These are phyloP conservation scores for Favolaschia claudopus DNA, from an alignment of 768 basidiomycete species.

Conservation along the genomic window DNA sequence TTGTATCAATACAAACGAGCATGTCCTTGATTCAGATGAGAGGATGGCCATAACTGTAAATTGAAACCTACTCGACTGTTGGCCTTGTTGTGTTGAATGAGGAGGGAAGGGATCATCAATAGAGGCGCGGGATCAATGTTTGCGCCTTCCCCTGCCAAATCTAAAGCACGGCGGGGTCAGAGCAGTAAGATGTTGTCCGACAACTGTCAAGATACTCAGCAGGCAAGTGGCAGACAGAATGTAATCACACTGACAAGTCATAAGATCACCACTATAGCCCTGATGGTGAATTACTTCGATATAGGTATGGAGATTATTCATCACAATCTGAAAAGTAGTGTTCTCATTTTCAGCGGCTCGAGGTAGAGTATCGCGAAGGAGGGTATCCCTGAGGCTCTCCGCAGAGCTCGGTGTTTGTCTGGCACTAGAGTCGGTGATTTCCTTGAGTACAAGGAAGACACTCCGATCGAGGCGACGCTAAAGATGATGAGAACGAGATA, in stretches of 20 bases:
- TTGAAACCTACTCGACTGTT: conserved; percentile 55
- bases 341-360: conserved; percentile 60
- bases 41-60: neutral
- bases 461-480: conserved; percentile 55
- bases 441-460: conserved; percentile 62
- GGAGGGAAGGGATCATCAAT: conserved; percentile 54
- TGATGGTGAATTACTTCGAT: conserved; percentile 66
- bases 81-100: conserved; percentile 68
- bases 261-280: conserved; percentile 57
- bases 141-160: conserved; percentile 49
- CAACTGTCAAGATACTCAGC: conserved; percentile 47
- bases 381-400: conserved; percentile 50
- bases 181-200: conserved; percentile 60
- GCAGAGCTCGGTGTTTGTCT: conserved; percentile 36
- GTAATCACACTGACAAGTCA: conserved; percentile 55
- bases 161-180: conserved; percentile 66
- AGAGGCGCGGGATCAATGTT: conserved; percentile 64
- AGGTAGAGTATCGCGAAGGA: conserved; percentile 64
- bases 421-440: conserved; percentile 49
- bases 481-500: neutral
- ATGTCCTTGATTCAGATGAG: conserved; percentile 55
- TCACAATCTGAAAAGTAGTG: conserved; percentile 55
- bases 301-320: conserved; percentile 64
- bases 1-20: conserved; percentile 61
- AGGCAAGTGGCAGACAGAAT: neutral